A percentile compares a stretch with the other conserved stretches of the same genome.
Evolutionary conservation across 352 stramenopile species (phyloP).

Genomic region (Pythium monospermum): DNA sequence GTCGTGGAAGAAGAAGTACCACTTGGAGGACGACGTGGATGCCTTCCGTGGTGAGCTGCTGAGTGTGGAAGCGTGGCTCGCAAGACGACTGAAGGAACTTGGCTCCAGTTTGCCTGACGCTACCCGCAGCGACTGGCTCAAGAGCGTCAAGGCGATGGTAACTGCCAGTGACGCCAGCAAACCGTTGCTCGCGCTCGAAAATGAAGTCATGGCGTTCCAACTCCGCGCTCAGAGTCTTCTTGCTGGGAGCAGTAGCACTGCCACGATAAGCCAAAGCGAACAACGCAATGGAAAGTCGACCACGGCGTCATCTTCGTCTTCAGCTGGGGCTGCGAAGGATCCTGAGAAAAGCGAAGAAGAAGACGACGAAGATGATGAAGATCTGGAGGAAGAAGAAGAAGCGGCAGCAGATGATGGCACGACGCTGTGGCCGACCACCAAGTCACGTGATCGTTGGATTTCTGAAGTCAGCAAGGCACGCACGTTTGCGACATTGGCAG

Average conservation of each 20-base stretch:
- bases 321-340: conserved; percentile 23
- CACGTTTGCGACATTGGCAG: conserved; percentile 51
- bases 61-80: conserved; percentile 54
- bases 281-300: conserved; percentile 15
- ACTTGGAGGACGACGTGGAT: conserved; percentile 35
- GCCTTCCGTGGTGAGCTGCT: conserved; percentile 55
- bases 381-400: conserved; percentile 51
- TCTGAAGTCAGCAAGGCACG: conserved; percentile 42
- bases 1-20: conserved; percentile 43
- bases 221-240: conserved; percentile 22
- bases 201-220: conserved; percentile 55
- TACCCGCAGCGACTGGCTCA: conserved; percentile 43
- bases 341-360: conserved; percentile 69
- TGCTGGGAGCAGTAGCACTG: neutral
- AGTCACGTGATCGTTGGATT: conserved; percentile 71
- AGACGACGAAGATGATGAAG: conserved; percentile 67
- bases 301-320: neutral
- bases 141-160: conserved; percentile 30
- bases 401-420: conserved; percentile 46
- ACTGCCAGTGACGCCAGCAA: conserved; percentile 34
- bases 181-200: conserved; percentile 55
- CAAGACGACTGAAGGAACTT: conserved; percentile 50
- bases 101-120: conserved; percentile 59
- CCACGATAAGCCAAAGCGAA: conserved; percentile 3
- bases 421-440: conserved; percentile 65